Evolutionary conservation across 2,329 filamentous ascomycete genomes (phyloP).

Genomic region (Cladobotryum mycophilum): DNA sequence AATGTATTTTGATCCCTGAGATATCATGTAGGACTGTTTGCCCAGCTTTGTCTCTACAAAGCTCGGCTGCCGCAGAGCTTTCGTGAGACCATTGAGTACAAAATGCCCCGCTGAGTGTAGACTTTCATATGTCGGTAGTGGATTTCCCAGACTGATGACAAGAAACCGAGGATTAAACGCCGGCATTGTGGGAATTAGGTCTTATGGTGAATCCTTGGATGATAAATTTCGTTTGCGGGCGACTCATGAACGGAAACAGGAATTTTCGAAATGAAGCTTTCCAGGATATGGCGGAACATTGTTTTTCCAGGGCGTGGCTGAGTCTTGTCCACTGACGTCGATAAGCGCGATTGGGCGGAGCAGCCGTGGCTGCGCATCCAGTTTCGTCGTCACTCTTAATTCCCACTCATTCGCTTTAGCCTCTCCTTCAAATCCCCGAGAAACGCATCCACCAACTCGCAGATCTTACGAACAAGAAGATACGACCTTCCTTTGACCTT

Average conservation of each 20-base stretch:
- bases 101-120: conserved; percentile 85
- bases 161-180: conserved; percentile 53
- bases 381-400: conserved; percentile 13
- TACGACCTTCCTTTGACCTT: neutral
- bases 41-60: conserved; percentile 45
- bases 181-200: neutral
- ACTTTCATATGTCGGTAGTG: conserved; percentile 64
- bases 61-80: conserved; percentile 36
- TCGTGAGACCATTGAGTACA: conserved; percentile 57
- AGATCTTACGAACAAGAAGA: too few species aligned
- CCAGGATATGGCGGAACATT: neutral
- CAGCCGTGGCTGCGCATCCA: conserved; percentile 26
- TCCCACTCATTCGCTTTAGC: conserved; percentile 6
- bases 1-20: conserved; percentile 47
- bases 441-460: neutral
- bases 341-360: conserved; percentile 22
- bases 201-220: too few species aligned
- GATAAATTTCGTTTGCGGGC: too few species aligned
- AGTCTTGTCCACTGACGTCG: conserved; percentile 18
- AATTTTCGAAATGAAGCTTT: conserved; percentile 14
- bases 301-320: conserved; percentile 11
- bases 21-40: conserved; percentile 46
- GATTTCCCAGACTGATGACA: conserved; percentile 84
- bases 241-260: too few species aligned
- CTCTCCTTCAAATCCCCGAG: conserved; percentile 21